Evolutionary conservation across 192 early-diverging fungal genomes (phyloP), one percentile per base, ranked within the genome.

Genomic region (Podila verticillata): DNA sequence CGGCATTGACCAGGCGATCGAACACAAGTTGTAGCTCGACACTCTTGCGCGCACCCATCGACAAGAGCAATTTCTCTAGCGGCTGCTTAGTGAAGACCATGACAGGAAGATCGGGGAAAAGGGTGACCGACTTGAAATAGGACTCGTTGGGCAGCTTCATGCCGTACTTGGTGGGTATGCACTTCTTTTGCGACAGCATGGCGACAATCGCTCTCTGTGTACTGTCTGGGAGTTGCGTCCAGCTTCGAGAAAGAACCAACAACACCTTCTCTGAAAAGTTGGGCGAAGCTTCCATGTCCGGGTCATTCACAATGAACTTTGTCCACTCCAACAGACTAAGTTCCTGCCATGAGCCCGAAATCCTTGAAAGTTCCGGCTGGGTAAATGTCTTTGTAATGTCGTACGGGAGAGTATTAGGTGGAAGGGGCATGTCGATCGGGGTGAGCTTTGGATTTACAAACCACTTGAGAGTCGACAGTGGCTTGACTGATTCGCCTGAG

Each of bases 1-100:
- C 87, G 20, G 89, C 87, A 54, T 86, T 87, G 56, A 86, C 80
- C 36, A 97, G 83, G 19, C 95, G 87, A 58, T 94, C 90, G 83
- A 97, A 96, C 17, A 97, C 87, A 61, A 96, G 58, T 68, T 95
- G 93, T 34, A 97, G 77, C 34, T 96, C 93, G 13, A 96, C 94
- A 70, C 94, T 91, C 84, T 95, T 94, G 17, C 95, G 84, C n/a
- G 96, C 93, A 7, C 96, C 95, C 34, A 97, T 74, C 0, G 74
- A 65, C 58, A 84, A 82, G 28, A 96, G 65, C 13, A 96, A 86
- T 34, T 75, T 48, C 13, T 95, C 91, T 9, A 75, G 58, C 3
- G 92, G 66, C 13, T 48, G 61, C 58, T 84, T 86, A n/a, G 85
- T 74, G 26, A 95, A 89, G 8, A 82, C 39, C 29, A 95, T 85